Evolutionary conservation across 192 early-diverging fungal species (phyloP), one percentile per base, ranked within the genome.

Genomic region (Coemansia guatemalensis): DNA sequence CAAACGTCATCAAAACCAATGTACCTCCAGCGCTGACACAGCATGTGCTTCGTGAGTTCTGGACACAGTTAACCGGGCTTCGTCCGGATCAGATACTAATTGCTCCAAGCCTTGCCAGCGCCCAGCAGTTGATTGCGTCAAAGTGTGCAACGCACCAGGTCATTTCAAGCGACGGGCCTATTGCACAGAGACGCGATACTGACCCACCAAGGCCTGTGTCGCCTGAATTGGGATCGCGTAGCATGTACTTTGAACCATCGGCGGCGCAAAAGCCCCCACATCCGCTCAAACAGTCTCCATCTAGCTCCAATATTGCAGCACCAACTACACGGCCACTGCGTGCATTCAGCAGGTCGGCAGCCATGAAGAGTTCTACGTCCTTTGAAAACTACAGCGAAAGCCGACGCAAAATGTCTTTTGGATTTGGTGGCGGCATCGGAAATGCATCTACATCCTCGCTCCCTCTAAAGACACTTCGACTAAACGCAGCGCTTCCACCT

Each of bases 41-140:
- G 54, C 63, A 79, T 26, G 71, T 73, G 8, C 61, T 73, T 49
- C 76, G 76, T 44, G 76, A 79, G 44, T 62, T 67, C 64, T 79
- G 76, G 76, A 56, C 76, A 17, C 67, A 79, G 64, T 39, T 74
- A 29, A 67, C 62, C 5, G 76, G 76, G 5, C 44, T 70, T 24
- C 52, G 29, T 17, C 39, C 60, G 2, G 71, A 79, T 25, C 71
- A 74, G 62, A 65, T 74, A 17, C 53, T 55, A 33, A 65, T 79
- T 35, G 76, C 71, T 22, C 76, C 76, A 5, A 67, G 68, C 32
- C 53, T 79, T 57, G 64, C 61, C n/a, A 58, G 68, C 49, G 76
- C 76, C 7, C 51, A 63, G 29, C 58, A 57, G 57, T 33, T 69
- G 26, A 73, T 73, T 24, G 44, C 64, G 11, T 67, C 76, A 5